Conservation (phyloP, 2,329 filamentous ascomycete genomes). For the Cladorrhinum sp. region DNA sequence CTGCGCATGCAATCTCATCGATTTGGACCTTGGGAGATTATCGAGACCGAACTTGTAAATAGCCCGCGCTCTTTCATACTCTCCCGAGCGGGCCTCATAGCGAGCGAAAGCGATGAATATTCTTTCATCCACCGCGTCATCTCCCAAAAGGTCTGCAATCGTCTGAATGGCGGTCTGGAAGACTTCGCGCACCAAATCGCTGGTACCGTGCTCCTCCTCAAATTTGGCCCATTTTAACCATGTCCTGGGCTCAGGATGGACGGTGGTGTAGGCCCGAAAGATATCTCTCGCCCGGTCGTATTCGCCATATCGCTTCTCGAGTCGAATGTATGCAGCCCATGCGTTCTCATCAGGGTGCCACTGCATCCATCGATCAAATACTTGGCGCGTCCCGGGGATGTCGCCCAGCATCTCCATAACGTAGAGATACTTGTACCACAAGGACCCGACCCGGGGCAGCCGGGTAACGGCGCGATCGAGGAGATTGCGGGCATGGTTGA, state of each 20-base stretch:
- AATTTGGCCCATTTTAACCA: slow-evolving; percentile 99
- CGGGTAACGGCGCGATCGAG: slow-evolving; percentile 93
- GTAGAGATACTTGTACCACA: slow-evolving; percentile 99
- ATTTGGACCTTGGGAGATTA: slow-evolving; percentile 82
- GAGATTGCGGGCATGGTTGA: slow-evolving; percentile 93
- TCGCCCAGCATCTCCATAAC: slow-evolving; percentile 98
- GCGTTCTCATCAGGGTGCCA: slow-evolving; percentile 97
- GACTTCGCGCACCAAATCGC: slow-evolving; percentile 86
- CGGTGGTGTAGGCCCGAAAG: slow-evolving; percentile 83
- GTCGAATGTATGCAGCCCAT: slow-evolving; percentile 93
- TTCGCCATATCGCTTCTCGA: slow-evolving; percentile 93
- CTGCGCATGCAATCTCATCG: slow-evolving; percentile 79
- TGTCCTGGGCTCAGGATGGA: slow-evolving; percentile 91
- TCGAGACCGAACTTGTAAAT: slow-evolving; percentile 98
- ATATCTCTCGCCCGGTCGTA: slow-evolving; percentile 87
- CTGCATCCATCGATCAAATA: slow-evolving; percentile 97
- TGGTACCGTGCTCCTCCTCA: slow-evolving; percentile 92
- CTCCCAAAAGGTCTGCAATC: slow-evolving; percentile 82
- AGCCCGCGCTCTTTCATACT: slow-evolving; percentile 86
- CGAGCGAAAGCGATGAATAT: slow-evolving; percentile 94
- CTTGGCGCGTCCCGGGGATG: slow-evolving; percentile 83
- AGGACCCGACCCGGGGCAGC: slow-evolving; percentile 84
- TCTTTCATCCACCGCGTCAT: slow-evolving; percentile 94
- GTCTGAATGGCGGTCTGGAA: slow-evolving; percentile 86
- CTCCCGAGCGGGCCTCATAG: slow-evolving; percentile 91